phyloP scores from a whole-genome alignment of 1,139 yeast genomes.

The Scheffersomyces segobiensis region DNA sequence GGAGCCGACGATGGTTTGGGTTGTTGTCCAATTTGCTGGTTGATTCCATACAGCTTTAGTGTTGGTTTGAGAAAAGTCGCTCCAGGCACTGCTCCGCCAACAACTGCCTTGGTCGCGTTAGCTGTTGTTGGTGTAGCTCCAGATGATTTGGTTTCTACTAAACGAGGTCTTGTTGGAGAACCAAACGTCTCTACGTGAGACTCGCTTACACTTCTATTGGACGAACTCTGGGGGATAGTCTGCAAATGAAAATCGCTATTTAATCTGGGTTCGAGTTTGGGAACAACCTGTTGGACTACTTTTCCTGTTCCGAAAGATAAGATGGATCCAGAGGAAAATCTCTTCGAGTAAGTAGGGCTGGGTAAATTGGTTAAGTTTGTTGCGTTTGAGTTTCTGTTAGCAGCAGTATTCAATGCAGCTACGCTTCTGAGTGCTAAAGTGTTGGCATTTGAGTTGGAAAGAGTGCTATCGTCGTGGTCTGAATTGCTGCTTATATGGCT shows the following conservation, averaged over 20 bases:
- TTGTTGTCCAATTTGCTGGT: slow-evolving; percentile 3
- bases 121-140: slow-evolving; percentile 17
- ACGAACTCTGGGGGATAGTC: not conserved
- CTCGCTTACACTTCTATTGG: not conserved
- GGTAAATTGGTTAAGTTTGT: slow-evolving; percentile 21
- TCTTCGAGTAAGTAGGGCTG: slow-evolving; percentile 42
- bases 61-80: slow-evolving; percentile 11
- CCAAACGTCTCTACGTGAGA: not conserved
- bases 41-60: slow-evolving; percentile 12
- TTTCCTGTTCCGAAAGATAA: slow-evolving; percentile 47
- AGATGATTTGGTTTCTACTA: slow-evolving; percentile 32
- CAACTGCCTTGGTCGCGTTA: not conserved
- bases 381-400: not conserved
- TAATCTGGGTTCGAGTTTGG: slow-evolving; percentile 17
- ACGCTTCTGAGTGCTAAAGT: not conserved
- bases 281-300: slow-evolving; percentile 31
- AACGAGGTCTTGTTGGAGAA: slow-evolving; percentile 24
- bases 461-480: not conserved
- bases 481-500: not conserved
- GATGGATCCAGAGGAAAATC: slow-evolving; percentile 42
- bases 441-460: not conserved
- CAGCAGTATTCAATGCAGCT: not conserved
- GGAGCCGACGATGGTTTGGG: slow-evolving; percentile 1
- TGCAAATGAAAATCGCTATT: slow-evolving; percentile 3
- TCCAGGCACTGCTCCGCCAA: not conserved